A percentile compares a stretch with the other conserved stretches of the same genome.
Evolutionary conservation across 1,284 basidiomycete genomes (phyloP).

Genomic region (Malassezia slooffiae): DNA sequence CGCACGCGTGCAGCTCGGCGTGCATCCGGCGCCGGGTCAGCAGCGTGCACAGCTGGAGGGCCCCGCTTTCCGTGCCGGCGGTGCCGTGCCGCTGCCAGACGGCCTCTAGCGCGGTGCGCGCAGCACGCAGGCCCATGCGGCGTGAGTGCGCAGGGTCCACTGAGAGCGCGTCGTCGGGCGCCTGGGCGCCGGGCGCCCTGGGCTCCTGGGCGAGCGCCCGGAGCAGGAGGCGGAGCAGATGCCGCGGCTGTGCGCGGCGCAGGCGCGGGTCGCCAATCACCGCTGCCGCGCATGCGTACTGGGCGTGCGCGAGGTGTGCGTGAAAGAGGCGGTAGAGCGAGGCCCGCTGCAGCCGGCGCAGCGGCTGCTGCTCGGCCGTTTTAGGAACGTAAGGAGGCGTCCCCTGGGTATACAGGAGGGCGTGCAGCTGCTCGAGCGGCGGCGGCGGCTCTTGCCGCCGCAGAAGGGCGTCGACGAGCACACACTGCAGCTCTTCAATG

Average conservation of each 20-base stretch:
- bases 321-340: slow-evolving; percentile 15
- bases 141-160: slow-evolving; percentile 2
- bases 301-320: slow-evolving; percentile 9
- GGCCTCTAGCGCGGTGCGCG: slow-evolving; percentile 11
- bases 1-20: slow-evolving; percentile 11
- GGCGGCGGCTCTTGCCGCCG: background rate
- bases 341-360: slow-evolving; percentile 16
- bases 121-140: slow-evolving; percentile 10
- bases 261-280: slow-evolving; percentile 16
- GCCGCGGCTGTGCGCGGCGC: slow-evolving; percentile 21
- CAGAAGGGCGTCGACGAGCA: slow-evolving; percentile 1
- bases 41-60: slow-evolving; percentile 17
- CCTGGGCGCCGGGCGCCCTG: background rate
- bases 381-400: no score
- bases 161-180: background rate
- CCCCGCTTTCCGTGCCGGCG: no score
- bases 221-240: slow-evolving; percentile 17
- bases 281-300: slow-evolving; percentile 15
- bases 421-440: slow-evolving; percentile 14
- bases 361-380: background rate
- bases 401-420: slow-evolving; percentile 12
- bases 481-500: slow-evolving; percentile 11
- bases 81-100: background rate
- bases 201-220: slow-evolving; percentile 10
- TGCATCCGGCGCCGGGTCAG: slow-evolving; percentile 17